Evolutionary conservation across 139 green algal species (phyloP).

Genomic region (Pleodorina starrii): DNA sequence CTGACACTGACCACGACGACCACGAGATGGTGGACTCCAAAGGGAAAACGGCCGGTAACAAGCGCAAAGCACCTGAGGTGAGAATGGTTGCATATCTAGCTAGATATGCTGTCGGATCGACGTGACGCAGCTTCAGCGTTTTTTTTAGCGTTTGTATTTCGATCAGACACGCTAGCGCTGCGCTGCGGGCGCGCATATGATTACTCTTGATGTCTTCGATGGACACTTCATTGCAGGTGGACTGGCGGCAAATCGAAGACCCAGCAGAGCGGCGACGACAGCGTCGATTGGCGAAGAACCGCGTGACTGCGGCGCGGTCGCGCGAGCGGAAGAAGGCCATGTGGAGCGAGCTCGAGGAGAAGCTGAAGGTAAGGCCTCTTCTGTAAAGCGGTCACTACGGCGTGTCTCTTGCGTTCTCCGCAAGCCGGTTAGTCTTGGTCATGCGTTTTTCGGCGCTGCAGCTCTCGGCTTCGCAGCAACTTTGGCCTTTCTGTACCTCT

Average conservation of each 20-base stretch:
- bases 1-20: constrained; percentile 7
- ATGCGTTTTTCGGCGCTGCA: too few relatives aligned
- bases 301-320: constrained; percentile 72
- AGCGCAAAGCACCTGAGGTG: constrained; percentile 56
- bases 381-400: too few relatives aligned
- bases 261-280: constrained; percentile 72
- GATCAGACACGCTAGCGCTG: too few relatives aligned
- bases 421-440: too few relatives aligned
- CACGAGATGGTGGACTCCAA: constrained; percentile 3
- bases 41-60: constrained; percentile 11
- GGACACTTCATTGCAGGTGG: constrained; percentile 43
- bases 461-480: too few relatives aligned
- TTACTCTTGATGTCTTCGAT: not conserved
- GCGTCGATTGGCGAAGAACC: constrained; percentile 78
- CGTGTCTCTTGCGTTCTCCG: too few relatives aligned
- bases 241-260: constrained; percentile 74
- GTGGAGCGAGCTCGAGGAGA: constrained; percentile 64
- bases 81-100: too few relatives aligned
- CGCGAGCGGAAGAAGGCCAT: constrained; percentile 77
- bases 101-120: too few relatives aligned
- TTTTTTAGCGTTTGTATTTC: too few relatives aligned
- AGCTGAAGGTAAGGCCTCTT: constrained; percentile 31
- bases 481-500: too few relatives aligned
- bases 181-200: not conserved
- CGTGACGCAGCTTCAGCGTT: too few relatives aligned